A percentile compares a stretch with the other conserved stretches of the same genome.
Evolutionary conservation across 768 basidiomycete species (phyloP).

Genomic region (Hygrocybe coccinea): DNA sequence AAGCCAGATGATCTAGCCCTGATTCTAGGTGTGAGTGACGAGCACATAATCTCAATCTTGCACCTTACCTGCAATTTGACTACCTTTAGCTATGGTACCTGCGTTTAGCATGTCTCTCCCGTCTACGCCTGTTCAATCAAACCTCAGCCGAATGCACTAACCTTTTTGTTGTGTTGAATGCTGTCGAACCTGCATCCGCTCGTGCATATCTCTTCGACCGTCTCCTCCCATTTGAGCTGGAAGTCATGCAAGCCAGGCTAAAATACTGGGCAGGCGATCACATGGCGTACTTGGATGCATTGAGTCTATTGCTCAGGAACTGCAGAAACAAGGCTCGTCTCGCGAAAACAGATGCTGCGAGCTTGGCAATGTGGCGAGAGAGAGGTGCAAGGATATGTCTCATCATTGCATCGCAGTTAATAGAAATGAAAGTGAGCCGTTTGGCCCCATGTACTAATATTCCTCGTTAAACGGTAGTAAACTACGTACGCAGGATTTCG

Average conservation of each 20-base stretch:
- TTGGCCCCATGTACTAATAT: not conserved
- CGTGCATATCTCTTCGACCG: slow-evolving; percentile 58
- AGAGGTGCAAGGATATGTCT: slow-evolving; percentile 68
- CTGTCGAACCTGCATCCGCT: slow-evolving; percentile 47
- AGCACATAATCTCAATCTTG: not conserved
- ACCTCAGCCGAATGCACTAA: slow-evolving; percentile 81
- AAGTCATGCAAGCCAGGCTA: slow-evolving; percentile 68
- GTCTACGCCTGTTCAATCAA: slow-evolving; percentile 81
- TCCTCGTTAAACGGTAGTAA: not conserved
- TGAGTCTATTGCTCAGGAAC: slow-evolving; percentile 55
- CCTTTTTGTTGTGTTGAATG: slow-evolving; percentile 65
- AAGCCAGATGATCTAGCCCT: slow-evolving; percentile 62
- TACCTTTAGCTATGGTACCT: slow-evolving; percentile 71
- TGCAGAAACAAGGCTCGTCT: slow-evolving; percentile 52
- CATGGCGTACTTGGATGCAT: slow-evolving; percentile 73
- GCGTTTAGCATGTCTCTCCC: slow-evolving; percentile 71
- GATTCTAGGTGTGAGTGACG: slow-evolving; percentile 58
- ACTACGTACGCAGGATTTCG: slow-evolving; percentile 49
- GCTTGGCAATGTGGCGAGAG: slow-evolving; percentile 75
- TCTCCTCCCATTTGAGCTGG: slow-evolving; percentile 55
- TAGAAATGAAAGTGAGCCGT: slow-evolving; percentile 73
- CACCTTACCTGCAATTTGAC: not conserved
- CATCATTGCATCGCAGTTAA: slow-evolving; percentile 74
- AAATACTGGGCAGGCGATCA: slow-evolving; percentile 81
- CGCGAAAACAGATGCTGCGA: slow-evolving; percentile 32